phyloP scores from a whole-genome alignment of 495 filamentous ascomycete genomes.

The Paragyromitra xinjiangensis region DNA sequence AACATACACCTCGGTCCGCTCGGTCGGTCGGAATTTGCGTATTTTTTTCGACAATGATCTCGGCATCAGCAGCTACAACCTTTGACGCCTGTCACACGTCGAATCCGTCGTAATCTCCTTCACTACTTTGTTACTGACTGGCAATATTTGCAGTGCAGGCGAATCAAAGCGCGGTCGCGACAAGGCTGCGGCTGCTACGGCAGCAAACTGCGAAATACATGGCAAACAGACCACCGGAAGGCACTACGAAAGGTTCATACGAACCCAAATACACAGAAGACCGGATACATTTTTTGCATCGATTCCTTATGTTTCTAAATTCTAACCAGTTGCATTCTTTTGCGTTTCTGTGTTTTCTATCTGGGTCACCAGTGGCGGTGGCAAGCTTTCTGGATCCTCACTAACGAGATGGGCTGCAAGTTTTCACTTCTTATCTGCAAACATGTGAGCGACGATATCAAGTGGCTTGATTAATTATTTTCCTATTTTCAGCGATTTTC shows the following conservation, averaged over 20 bases:
- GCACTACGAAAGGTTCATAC: constrained; percentile 15
- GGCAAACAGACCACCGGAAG: constrained; percentile 37
- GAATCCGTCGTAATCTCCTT: constrained; percentile 2
- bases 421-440: constrained; percentile 16
- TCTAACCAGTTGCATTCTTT: constrained; percentile 9
- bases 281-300: constrained; percentile 21
- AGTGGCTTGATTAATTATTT: constrained; percentile 15
- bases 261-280: constrained; percentile 22
- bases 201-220: constrained; percentile 11
- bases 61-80: constrained; percentile 15
- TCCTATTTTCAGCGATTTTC: constrained; percentile 26
- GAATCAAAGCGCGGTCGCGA: constrained; percentile 44
- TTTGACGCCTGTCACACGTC: constrained; percentile 3
- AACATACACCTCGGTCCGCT: constrained; percentile 18
- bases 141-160: constrained; percentile 23
- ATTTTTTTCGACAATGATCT: constrained; percentile 11
- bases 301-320: constrained; percentile 16
- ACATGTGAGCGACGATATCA: constrained; percentile 10
- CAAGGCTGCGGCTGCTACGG: constrained; percentile 24
- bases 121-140: constrained; percentile 22
- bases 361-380: constrained; percentile 12
- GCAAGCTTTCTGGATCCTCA: constrained; percentile 1
- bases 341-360: constrained; percentile 33
- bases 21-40: constrained; percentile 33
- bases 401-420: constrained; percentile 24